Conservation (phyloP, 2,329 filamentous ascomycete genomes). For the Penicillium capsulatum region DNA sequence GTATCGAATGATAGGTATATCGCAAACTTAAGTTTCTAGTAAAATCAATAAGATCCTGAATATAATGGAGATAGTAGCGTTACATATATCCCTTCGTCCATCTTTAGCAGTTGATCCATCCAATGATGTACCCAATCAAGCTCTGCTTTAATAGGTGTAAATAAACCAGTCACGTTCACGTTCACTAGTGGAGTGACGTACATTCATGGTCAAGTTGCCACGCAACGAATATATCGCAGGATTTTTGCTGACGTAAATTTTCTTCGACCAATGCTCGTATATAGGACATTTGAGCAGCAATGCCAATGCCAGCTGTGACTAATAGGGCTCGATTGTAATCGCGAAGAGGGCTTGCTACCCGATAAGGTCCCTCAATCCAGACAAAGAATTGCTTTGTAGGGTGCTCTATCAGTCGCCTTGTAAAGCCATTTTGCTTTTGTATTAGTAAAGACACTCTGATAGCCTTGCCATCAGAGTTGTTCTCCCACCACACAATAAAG, state of each 20-base stretch:
- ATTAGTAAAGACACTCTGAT: constrained; percentile 4
- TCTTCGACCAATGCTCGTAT: constrained; percentile 15
- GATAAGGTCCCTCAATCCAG: constrained; percentile 25
- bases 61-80: not conserved
- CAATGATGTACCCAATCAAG: constrained; percentile 14
- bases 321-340: constrained; percentile 28
- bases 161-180: not conserved
- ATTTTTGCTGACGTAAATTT: constrained; percentile 13
- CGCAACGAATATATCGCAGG: constrained; percentile 8
- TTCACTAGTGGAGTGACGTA: not conserved
- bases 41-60: not conserved
- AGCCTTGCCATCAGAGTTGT: constrained; percentile 7
- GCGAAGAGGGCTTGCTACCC: constrained; percentile 15
- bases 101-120: constrained; percentile 12
- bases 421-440: constrained; percentile 16
- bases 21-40: not conserved
- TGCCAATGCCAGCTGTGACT: constrained; percentile 29
- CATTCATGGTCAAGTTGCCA: not conserved
- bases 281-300: constrained; percentile 26
- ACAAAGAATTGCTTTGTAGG: constrained; percentile 9
- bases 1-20: not conserved
- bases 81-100: constrained; percentile 8
- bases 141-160: constrained; percentile 5
- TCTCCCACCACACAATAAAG: constrained; percentile 22
- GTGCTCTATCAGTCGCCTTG: constrained; percentile 13